These are phyloP conservation scores for Yarrowia galli DNA, from an alignment of 1,139 yeast genomes.

Conservation along the genomic window DNA sequence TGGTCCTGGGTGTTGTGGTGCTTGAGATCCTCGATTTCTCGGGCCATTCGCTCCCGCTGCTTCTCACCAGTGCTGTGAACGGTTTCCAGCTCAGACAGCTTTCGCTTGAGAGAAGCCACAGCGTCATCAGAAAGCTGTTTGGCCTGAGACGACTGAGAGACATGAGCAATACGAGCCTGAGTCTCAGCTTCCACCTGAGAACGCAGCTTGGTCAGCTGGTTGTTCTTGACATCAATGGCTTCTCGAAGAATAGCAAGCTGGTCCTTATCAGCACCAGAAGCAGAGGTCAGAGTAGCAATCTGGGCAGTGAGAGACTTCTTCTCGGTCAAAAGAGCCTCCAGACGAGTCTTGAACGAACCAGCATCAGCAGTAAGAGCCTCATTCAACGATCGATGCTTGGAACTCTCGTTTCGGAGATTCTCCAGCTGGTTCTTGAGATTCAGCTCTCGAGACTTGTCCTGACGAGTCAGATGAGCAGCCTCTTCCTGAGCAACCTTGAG, in stretches of 20 bases:
- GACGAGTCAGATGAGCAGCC: conserved; percentile 41
- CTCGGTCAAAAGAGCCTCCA: conserved; percentile 44
- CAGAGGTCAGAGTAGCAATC: conserved; percentile 43
- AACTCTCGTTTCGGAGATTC: conserved; percentile 46
- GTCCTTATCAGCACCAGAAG: conserved; percentile 40
- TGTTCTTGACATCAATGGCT: conserved; percentile 40
- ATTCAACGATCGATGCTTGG: conserved; percentile 42
- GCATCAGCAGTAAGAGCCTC: conserved; percentile 30
- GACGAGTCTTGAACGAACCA: conserved; percentile 40
- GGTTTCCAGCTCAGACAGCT: conserved; percentile 46
- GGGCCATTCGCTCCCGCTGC: conserved; percentile 67
- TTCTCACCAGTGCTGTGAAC: conserved; percentile 44
- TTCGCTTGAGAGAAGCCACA: conserved; percentile 49
- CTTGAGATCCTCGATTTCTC: conserved; percentile 76
- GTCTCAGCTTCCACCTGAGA: conserved; percentile 53
- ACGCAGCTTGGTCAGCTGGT: conserved; percentile 39
- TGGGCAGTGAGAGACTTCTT: conserved; percentile 47
- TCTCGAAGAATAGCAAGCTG: conserved; percentile 40
- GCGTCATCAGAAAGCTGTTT: conserved; percentile 54
- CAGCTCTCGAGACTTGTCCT: conserved; percentile 45
- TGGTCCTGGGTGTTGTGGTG: conserved; percentile 48
- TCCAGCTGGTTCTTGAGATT: conserved; percentile 55
- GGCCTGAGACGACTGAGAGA: conserved; percentile 43
- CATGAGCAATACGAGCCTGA: conserved; percentile 55
- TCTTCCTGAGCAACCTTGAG: conserved; percentile 44